A percentile compares a stretch with the other conserved stretches of the same genome.
phyloP scores from a whole-genome alignment of 306 rosid species.

The Acacia crassicarpa region DNA sequence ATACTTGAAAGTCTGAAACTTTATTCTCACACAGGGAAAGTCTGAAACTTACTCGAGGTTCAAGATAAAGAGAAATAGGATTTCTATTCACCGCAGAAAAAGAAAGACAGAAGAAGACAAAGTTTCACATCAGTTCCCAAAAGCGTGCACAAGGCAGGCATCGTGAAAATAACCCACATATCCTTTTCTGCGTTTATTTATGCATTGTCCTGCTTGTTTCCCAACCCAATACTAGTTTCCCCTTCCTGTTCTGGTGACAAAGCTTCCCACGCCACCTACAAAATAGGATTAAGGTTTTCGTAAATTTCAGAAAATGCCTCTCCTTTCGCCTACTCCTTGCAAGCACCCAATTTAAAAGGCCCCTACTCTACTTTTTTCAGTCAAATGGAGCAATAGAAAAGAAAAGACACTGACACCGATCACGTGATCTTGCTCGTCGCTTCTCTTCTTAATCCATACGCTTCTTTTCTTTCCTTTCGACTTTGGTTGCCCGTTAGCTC shows the following conservation, averaged over 20 bases:
- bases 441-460: neutral
- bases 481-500: neutral
- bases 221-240: neutral
- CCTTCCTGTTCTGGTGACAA: neutral
- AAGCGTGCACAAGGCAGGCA: conserved; percentile 12
- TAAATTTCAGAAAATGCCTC: neutral
- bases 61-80: neutral
- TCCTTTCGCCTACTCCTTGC: neutral
- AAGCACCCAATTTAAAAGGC: neutral
- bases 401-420: conserved; percentile 15
- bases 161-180: conserved; percentile 8
- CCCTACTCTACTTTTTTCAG: neutral
- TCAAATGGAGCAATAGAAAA: neutral
- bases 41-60: neutral
- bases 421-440: conserved; percentile 6
- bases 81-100: neutral
- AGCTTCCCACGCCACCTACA: neutral
- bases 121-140: conserved; percentile 22
- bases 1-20: neutral
- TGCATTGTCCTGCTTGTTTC: neutral
- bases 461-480: neutral
- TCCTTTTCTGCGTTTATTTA: neutral
- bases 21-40: neutral
- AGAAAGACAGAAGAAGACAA: neutral
- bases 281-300: neutral